Evolutionary conservation across 768 basidiomycete genomes (phyloP).

Genomic region (Kockovaella imperatae): DNA sequence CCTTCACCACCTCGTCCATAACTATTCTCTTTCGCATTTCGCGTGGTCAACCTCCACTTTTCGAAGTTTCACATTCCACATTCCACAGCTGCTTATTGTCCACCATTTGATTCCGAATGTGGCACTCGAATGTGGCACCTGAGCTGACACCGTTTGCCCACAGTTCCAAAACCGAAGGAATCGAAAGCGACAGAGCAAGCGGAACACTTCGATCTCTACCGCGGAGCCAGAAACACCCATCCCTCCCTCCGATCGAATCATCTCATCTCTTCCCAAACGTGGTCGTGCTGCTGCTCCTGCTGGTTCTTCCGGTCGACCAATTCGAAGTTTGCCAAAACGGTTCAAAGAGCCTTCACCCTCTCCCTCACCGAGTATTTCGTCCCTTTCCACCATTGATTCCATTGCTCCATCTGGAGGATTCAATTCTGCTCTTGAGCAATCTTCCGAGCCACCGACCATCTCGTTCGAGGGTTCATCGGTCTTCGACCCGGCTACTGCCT

Average conservation of each 20-base stretch:
- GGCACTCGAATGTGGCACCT: not conserved
- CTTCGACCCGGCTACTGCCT: not conserved
- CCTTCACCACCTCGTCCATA: slow-evolving; percentile 1
- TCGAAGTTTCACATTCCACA: not conserved
- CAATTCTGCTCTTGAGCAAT: not conserved
- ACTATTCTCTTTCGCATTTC: slow-evolving; percentile 1
- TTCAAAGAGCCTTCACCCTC: not conserved
- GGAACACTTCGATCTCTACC: slow-evolving; percentile 3
- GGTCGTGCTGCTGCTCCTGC: not conserved
- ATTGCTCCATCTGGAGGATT: not conserved
- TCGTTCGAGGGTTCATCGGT: not conserved
- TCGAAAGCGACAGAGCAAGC: slow-evolving; percentile 1
- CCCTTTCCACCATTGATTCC: not conserved
- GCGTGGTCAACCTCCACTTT: not conserved
- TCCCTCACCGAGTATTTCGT: not conserved
- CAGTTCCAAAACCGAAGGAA: slow-evolving; percentile 36
- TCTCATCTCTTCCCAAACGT: slow-evolving; percentile 13
- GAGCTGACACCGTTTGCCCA: slow-evolving; percentile 1
- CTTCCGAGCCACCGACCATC: not conserved
- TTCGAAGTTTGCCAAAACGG: not conserved
- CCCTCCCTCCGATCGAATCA: slow-evolving; percentile 5
- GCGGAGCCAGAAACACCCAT: not conserved
- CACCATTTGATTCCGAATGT: not conserved
- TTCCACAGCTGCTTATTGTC: not conserved
- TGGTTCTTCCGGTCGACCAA: not conserved